Percentiles rank a stretch among this genome's conserved stretches.
phyloP scores from a whole-genome alignment of 768 basidiomycete genomes.

The Tylopilus felleus region DNA sequence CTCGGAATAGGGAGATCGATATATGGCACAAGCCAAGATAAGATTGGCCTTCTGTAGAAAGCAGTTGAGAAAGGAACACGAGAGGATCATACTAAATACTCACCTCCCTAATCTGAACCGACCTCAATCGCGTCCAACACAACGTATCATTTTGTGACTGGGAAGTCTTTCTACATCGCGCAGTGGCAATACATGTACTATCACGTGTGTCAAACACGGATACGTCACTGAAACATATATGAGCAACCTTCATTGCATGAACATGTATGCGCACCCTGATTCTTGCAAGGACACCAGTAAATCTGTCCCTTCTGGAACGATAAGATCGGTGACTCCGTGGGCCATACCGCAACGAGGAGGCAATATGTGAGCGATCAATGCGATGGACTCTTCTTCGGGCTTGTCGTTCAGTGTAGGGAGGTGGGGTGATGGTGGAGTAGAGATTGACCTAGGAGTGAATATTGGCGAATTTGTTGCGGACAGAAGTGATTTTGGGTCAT shows the following conservation, averaged over 20 bases:
- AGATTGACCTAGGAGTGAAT: constrained; percentile 35
- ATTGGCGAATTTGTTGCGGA: constrained; percentile 46
- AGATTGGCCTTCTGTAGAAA: constrained; percentile 24
- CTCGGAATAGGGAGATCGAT: constrained; percentile 16
- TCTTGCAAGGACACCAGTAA: constrained; percentile 56
- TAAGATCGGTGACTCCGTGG: constrained; percentile 44
- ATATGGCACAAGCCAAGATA: constrained; percentile 46
- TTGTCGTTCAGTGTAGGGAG: constrained; percentile 13
- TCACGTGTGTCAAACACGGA: constrained; percentile 55
- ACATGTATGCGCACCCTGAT: constrained; percentile 50
- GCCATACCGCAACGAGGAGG: constrained; percentile 42
- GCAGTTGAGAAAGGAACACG: background rate
- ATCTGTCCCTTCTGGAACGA: constrained; percentile 39
- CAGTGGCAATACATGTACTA: constrained; percentile 35
- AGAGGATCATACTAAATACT: background rate
- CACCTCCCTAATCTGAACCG: constrained; percentile 22
- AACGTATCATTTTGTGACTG: constrained; percentile 8
- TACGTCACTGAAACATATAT: constrained; percentile 41
- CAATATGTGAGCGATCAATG: constrained; percentile 38
- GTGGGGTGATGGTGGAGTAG: constrained; percentile 36
- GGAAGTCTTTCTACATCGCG: constrained; percentile 9
- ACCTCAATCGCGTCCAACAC: constrained; percentile 22
- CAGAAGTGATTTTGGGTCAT: constrained; percentile 41
- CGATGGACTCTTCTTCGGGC: constrained; percentile 15
- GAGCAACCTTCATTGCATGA: constrained; percentile 1